Evolutionary conservation across 495 filamentous ascomycete genomes (phyloP).

Genomic region (Alectoria sarmentosa): DNA sequence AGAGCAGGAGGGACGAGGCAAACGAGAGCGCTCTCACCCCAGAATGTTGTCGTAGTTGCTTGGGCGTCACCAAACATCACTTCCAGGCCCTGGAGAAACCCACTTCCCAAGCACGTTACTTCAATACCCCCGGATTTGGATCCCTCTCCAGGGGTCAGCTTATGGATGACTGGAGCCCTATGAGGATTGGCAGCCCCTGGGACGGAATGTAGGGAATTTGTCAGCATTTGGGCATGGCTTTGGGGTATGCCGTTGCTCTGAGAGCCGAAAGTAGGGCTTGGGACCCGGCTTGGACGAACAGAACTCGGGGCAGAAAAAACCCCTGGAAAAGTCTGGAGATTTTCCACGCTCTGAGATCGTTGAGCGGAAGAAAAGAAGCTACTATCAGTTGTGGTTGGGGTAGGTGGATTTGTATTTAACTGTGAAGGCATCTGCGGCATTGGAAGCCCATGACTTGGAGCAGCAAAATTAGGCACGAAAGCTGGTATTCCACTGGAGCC

Average conservation of each 20-base stretch:
- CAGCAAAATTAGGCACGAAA: slow-evolving; percentile 34
- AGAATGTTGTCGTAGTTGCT: slow-evolving; percentile 75
- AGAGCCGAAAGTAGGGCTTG: slow-evolving; percentile 46
- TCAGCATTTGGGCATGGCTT: slow-evolving; percentile 30
- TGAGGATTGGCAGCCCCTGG: slow-evolving; percentile 30
- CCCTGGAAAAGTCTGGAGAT: slow-evolving; percentile 44
- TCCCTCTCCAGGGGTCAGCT: slow-evolving; percentile 75
- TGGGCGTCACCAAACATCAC: slow-evolving; percentile 78
- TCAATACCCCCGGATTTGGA: slow-evolving; percentile 77
- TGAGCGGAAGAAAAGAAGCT: slow-evolving; percentile 45
- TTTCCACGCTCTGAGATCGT: slow-evolving; percentile 49
- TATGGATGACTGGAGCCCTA: slow-evolving; percentile 56
- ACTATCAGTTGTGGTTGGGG: slow-evolving; percentile 51
- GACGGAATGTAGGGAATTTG: slow-evolving; percentile 33
- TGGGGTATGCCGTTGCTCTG: slow-evolving; percentile 20
- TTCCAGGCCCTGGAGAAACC: slow-evolving; percentile 71
- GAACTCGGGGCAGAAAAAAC: slow-evolving; percentile 63
- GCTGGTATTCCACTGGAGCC: slow-evolving; percentile 32
- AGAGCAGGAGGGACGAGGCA: slow-evolving; percentile 73
- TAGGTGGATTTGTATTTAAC: slow-evolving; percentile 54
- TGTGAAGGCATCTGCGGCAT: slow-evolving; percentile 41
- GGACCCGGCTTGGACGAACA: slow-evolving; percentile 45
- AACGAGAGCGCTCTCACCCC: slow-evolving; percentile 75
- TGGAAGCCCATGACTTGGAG: slow-evolving; percentile 35
- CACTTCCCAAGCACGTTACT: slow-evolving; percentile 72